A percentile compares a stretch with the other conserved stretches of the same genome.
Evolutionary conservation across 257 asterid species (phyloP).

Genomic region (Lycium barbarum): DNA sequence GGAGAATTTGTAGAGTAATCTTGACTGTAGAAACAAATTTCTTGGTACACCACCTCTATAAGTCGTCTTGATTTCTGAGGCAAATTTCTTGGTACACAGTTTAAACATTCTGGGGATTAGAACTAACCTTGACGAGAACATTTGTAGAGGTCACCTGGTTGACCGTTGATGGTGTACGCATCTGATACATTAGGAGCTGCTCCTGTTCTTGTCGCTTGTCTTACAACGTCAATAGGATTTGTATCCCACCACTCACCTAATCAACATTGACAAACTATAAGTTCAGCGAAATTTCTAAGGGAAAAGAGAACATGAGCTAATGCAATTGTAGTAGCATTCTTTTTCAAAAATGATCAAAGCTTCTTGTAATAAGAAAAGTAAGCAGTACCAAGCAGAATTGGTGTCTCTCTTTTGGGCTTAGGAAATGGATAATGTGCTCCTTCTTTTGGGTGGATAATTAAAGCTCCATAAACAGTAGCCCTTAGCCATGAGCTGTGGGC

Average conservation of each 20-base stretch:
- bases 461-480: slow-evolving; percentile 86
- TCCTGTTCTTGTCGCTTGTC: slow-evolving; percentile 78
- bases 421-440: slow-evolving; percentile 79
- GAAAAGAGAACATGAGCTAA: background rate
- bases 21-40: slow-evolving; percentile 19
- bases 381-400: slow-evolving; percentile 71
- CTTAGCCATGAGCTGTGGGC: slow-evolving; percentile 97
- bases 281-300: background rate
- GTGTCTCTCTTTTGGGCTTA: slow-evolving; percentile 77
- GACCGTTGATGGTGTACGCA: slow-evolving; percentile 34
- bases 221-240: slow-evolving; percentile 53
- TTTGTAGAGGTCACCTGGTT: no score
- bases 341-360: background rate
- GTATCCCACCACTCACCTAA: slow-evolving; percentile 98
- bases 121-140: no score
- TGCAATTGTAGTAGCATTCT: background rate
- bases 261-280: slow-evolving; percentile 29
- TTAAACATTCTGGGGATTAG: no score
- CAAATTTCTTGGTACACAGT: no score
- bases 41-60: no score
- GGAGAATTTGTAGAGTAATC: no score
- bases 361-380: background rate
- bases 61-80: no score
- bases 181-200: slow-evolving; percentile 77
- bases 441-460: slow-evolving; percentile 65